phyloP scores from a whole-genome alignment of 2,329 filamentous ascomycete species.

The Escovopsis weberi region DNA sequence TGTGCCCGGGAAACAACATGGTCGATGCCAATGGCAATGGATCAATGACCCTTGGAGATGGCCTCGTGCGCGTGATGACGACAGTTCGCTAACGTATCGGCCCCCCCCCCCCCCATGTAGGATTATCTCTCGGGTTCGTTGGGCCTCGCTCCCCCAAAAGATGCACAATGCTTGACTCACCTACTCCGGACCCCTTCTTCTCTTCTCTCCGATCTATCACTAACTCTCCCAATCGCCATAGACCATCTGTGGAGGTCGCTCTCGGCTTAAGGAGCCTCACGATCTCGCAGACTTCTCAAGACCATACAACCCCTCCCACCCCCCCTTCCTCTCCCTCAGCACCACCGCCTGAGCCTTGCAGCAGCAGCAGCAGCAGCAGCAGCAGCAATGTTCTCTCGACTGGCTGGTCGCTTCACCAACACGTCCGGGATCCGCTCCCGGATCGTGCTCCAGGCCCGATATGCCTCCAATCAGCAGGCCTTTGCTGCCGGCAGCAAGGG shows the following conservation, averaged over 20 bases:
- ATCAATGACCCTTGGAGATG: not conserved
- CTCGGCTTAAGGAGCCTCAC: conserved; percentile 14
- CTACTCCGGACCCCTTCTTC: conserved; percentile 15
- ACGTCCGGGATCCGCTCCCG: conserved; percentile 29
- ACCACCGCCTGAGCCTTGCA: not conserved
- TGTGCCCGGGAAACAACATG: not conserved
- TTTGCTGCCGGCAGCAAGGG: conserved; percentile 54
- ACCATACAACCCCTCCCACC: not conserved
- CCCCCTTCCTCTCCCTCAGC: not conserved
- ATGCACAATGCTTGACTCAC: conserved; percentile 23
- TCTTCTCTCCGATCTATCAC: conserved; percentile 1
- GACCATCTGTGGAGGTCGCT: conserved; percentile 30
- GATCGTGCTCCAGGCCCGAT: conserved; percentile 24
- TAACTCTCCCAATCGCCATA: conserved; percentile 10
- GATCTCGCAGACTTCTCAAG: not conserved
- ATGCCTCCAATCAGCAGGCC: conserved; percentile 18
- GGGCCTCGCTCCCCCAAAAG: conserved; percentile 3
- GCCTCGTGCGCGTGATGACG: too few relatives aligned
- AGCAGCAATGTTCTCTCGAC: conserved; percentile 44
- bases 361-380: too few relatives aligned
- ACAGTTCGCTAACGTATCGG: conserved; percentile 2
- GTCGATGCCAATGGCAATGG: not conserved
- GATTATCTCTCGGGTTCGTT: conserved; percentile 63
- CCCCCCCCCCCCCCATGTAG: conserved; percentile 23
- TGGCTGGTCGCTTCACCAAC: conserved; percentile 38